Conservation (phyloP, 2,329 filamentous ascomycete species). For the Colletotrichum salicis region DNA sequence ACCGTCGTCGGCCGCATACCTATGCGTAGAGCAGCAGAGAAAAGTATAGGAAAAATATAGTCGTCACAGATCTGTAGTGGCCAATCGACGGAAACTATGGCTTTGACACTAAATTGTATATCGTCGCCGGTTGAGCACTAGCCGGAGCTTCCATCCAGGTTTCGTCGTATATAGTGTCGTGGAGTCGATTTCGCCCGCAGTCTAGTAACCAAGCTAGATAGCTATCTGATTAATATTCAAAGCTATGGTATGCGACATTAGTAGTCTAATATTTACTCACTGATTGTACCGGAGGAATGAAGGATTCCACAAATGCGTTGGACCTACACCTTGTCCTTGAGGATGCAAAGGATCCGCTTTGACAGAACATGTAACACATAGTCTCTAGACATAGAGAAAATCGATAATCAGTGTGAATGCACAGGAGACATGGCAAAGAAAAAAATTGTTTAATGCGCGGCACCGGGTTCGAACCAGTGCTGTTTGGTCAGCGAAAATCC, state of each 20-base stretch:
- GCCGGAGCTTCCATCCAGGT: not conserved
- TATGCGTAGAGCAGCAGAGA: not conserved
- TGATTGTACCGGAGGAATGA: not conserved
- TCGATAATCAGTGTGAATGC: too few species aligned
- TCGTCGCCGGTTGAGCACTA: not conserved
- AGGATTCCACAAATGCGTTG: not conserved
- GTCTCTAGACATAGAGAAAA: not conserved
- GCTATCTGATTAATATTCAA: not conserved
- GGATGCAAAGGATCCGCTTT: not conserved
- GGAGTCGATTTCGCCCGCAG: not conserved
- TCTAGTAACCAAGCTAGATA: not conserved
- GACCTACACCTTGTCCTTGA: not conserved
- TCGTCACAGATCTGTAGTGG: not conserved
- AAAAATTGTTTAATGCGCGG: conserved; percentile 14
- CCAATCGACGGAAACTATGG: not conserved
- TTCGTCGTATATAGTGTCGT: not conserved
- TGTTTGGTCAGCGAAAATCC: not conserved
- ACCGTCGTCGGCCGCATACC: not conserved
- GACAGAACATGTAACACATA: not conserved
- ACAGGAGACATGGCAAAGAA: not conserved
- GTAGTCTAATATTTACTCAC: not conserved
- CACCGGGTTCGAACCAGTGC: conserved; percentile 34
- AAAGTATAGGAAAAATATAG: not conserved
- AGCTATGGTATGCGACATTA: not conserved
- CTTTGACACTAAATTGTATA: not conserved